Base-by-base conservation (phyloP, 768 basidiomycete species). In the Pholiota molesta region DNA sequence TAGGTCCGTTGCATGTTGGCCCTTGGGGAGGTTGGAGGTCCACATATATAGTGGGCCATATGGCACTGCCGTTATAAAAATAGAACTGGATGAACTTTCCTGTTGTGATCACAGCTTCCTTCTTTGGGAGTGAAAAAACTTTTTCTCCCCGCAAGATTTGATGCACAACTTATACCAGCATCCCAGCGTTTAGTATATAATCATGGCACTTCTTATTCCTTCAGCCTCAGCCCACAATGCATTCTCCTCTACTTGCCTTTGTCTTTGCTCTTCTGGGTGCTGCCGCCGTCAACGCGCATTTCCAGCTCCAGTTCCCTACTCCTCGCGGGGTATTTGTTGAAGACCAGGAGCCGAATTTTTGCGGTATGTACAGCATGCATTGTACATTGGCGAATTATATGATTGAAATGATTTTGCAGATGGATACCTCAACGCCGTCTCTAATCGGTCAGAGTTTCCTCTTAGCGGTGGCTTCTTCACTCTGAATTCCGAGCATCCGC, bases 281-380 rank as follows among this genome's bases (percentile, higher is more conserved):
- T 23, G 74, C 77, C 23, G 74, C 77, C 44, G 86, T 78, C 31
- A 78, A 76, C 52, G 92, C 91, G 8, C 94, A 96, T 74, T 95
- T 95, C 76, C 88, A 90, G 66, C 79, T 95, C 45, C 83, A 88
- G 68, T 94, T 85, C 72, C 94, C 94, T 17, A 65, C 78, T 0
- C 87, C 91, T 11, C 81, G 94, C 52, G 94, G 94, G 1, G 70
- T 66, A 0, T 95, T 95, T 71, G 80, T 80, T 57, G 82, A 87
- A 59, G 75, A 81, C 55, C 67, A 79, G 16, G 89, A 91, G 65
- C 78, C 80, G 13, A 74, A 68, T 1, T 90, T 91, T 69, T 94
- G 94, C 69, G 91, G 91, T 90, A 63, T 44, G 39, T 55, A 11
- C 35, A 17, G 17, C 31, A 26, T 14, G 14, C 9, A 8, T 5